Percentiles rank a stretch among this genome's conserved stretches.
Conservation (phyloP, 169 alveolate genomes). For the Plasmodium gallinaceum region DNA sequence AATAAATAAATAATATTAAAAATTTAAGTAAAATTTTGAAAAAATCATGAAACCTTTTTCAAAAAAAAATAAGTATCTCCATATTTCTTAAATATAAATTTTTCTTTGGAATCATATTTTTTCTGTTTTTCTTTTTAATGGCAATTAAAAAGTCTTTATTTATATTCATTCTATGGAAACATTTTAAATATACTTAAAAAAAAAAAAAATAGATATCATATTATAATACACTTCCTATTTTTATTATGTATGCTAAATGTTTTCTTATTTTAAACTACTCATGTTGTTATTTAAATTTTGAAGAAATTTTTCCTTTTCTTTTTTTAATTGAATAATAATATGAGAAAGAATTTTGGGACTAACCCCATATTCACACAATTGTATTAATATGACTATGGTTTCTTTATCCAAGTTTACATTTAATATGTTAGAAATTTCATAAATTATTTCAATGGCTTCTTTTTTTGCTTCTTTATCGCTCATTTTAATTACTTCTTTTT, state of each 20-base stretch:
- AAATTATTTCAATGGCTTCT: conserved; percentile 80
- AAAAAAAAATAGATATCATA: too few species aligned
- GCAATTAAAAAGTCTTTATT: too few species aligned
- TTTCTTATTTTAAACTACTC: conserved; percentile 26
- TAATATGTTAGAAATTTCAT: conserved; percentile 80
- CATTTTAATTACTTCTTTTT: conserved; percentile 29
- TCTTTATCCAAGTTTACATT: conserved; percentile 82
- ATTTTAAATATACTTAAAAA: too few species aligned
- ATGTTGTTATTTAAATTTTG: conserved; percentile 31
- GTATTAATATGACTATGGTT: conserved; percentile 79
- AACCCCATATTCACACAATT: conserved; percentile 83
- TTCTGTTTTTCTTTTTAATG: too few species aligned
- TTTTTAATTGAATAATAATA: conserved; percentile 79
- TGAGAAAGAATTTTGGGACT: conserved; percentile 81
- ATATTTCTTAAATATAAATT: too few species aligned
- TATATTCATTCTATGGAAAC: too few species aligned
- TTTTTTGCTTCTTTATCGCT: conserved; percentile 78
- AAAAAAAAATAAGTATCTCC: neutral
- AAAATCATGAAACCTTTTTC: neutral
- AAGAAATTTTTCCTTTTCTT: conserved; percentile 67
- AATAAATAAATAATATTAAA: neutral
- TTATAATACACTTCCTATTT: too few species aligned
- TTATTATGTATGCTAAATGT: neutral
- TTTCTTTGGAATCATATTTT: too few species aligned
- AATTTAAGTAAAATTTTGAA: neutral